Conservation (phyloP, 106 monocot species). For the Dioscorea zingiberensis region DNA sequence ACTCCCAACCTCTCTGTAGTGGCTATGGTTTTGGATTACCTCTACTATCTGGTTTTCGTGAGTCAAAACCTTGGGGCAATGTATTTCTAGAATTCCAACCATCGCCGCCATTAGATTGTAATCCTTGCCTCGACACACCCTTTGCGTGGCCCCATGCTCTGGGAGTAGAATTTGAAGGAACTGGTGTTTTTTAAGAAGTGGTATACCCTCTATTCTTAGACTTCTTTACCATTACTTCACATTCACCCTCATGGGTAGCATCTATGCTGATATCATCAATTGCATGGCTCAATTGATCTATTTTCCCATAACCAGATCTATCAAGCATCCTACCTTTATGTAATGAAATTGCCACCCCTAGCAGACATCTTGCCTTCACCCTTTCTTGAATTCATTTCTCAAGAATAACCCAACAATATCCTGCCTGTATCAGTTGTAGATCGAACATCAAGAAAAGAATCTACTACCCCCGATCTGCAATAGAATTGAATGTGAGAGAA, state of each 20-base stretch:
- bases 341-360: neutral
- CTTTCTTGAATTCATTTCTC: conserved; percentile 32
- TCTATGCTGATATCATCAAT: conserved; percentile 11
- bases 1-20: conserved; percentile 29
- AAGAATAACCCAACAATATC: neutral
- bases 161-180: conserved; percentile 21
- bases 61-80: conserved; percentile 13
- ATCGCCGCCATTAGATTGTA: too few relatives aligned
- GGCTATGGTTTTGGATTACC: conserved; percentile 27
- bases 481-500: too few relatives aligned
- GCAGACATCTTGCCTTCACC: conserved; percentile 21
- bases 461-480: too few relatives aligned
- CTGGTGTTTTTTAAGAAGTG: conserved; percentile 18
- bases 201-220: conserved; percentile 27
- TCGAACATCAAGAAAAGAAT: too few relatives aligned
- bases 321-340: conserved; percentile 12
- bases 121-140: too few relatives aligned
- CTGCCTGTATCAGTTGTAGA: neutral
- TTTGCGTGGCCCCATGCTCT: conserved; percentile 24
- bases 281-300: conserved; percentile 17
- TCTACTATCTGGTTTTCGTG: conserved; percentile 21
- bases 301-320: neutral
- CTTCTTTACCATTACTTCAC: conserved; percentile 51
- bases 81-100: conserved; percentile 24
- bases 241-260: conserved; percentile 31